Evolutionary conservation across 768 basidiomycete genomes (phyloP).

Genomic region (Suillus weaverae): DNA sequence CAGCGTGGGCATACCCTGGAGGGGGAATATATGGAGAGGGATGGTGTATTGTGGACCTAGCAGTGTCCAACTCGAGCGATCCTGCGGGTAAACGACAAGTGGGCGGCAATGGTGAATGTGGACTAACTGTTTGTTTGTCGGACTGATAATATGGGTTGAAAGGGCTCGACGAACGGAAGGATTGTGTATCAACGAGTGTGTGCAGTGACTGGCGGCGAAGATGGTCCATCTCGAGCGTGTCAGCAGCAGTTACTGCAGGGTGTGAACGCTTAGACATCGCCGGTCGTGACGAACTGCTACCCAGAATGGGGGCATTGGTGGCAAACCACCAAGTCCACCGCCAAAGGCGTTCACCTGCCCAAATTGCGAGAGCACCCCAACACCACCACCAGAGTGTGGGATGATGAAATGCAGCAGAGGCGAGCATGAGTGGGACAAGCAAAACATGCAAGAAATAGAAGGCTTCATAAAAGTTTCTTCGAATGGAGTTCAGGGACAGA

Average conservation of each 20-base stretch:
- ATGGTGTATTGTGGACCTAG: neutral
- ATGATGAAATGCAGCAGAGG: slow-evolving; percentile 66
- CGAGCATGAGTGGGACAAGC: slow-evolving; percentile 61
- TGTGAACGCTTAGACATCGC: neutral
- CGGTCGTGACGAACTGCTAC: slow-evolving; percentile 16
- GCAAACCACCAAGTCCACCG: slow-evolving; percentile 56
- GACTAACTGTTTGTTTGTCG: slow-evolving; percentile 9
- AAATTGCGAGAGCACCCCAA: slow-evolving; percentile 58
- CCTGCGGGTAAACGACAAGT: neutral
- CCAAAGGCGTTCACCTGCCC: slow-evolving; percentile 62
- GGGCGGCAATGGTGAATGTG: slow-evolving; percentile 2
- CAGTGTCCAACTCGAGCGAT: slow-evolving; percentile 2
- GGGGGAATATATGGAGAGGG: slow-evolving; percentile 46
- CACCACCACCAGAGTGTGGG: slow-evolving; percentile 69
- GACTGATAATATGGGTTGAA: slow-evolving; percentile 23
- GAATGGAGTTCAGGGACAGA: slow-evolving; percentile 50
- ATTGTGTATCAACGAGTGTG: slow-evolving; percentile 10
- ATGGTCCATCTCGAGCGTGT: slow-evolving; percentile 29
- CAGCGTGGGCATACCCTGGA: slow-evolving; percentile 65
- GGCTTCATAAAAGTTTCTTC: slow-evolving; percentile 54
- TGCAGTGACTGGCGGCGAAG: slow-evolving; percentile 12
- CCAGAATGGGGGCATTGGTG: slow-evolving; percentile 53
- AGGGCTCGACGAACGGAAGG: slow-evolving; percentile 22
- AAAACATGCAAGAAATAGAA: slow-evolving; percentile 69
- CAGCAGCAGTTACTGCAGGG: slow-evolving; percentile 5